phyloP scores from a whole-genome alignment of 2,329 filamentous ascomycete species.

The Xylariomycetidae sp. region DNA sequence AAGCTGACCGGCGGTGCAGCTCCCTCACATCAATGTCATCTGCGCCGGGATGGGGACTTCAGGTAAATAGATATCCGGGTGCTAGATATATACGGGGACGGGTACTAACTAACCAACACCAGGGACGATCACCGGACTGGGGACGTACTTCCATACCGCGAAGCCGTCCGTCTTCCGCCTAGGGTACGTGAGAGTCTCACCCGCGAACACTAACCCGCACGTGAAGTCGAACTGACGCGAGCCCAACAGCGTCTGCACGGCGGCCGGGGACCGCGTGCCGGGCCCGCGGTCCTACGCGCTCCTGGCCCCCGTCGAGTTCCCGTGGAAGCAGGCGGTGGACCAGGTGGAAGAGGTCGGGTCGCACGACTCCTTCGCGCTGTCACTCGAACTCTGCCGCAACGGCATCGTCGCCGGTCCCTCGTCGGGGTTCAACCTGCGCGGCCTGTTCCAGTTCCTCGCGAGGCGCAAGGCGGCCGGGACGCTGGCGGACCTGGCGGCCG shows the following conservation, averaged over 20 bases:
- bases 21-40: conserved; percentile 9
- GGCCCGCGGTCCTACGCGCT: conserved; percentile 49
- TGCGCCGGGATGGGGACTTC: conserved; percentile 47
- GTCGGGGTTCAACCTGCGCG: conserved; percentile 51
- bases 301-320: conserved; percentile 46
- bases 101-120: no score
- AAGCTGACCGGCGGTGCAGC: background rate
- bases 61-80: no score
- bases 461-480: conserved; percentile 40
- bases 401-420: conserved; percentile 56
- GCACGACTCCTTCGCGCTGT: conserved; percentile 45
- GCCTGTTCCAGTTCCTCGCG: conserved; percentile 43
- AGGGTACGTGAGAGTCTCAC: conserved; percentile 10
- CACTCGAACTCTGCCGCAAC: conserved; percentile 47
- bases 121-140: conserved; percentile 42
- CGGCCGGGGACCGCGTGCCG: conserved; percentile 50
- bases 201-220: conserved; percentile 1
- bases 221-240: background rate
- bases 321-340: conserved; percentile 52
- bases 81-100: no score
- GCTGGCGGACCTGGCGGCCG: conserved; percentile 36
- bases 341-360: conserved; percentile 51
- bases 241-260: conserved; percentile 45
- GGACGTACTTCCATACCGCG: conserved; percentile 41
- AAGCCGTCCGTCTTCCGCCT: conserved; percentile 42